Evolutionary conservation across 192 early-diverging fungal genomes (phyloP), one percentile per base, ranked within the genome.

Genomic region (Podila minutissima): DNA sequence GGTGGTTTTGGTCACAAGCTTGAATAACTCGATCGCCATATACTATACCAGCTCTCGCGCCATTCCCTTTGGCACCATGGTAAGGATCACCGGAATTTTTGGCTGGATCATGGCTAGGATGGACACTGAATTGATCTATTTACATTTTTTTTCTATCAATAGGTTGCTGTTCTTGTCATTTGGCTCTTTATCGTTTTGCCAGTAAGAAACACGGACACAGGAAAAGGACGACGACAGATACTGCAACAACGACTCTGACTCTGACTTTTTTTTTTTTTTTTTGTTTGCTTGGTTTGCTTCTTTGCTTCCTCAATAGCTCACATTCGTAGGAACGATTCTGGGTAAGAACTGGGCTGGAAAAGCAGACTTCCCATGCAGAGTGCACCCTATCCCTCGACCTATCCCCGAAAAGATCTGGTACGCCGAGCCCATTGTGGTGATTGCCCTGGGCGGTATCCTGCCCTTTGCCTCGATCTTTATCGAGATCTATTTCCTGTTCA

Each of bases 401-500:
- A 92, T 95, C 59, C 94, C 94, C 19, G 92, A 94, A 32, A 89
- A 92, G 49, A 62, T 85, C n/a, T 94, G 93, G 94, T 88, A 88
- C 59, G 78, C 90, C 2, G 90, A 95, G 57, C 91, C 92, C 5
- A 63, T 84, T 61, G 66, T 88, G 6, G 82, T 95, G 60, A 83
- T 92, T 66, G 75, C 84, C 0, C 38, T 89, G 0, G 89, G 88
- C 12, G 94, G 94, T 32, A 69, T 96, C 26, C 82, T 96, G 33
- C 94, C 93, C 0, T 96, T 96, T 72, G 91, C 82, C 0, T 88
- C 93, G 0, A 91, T 95, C 63, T 96, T 95, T 69, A 93, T 96
- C 75, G 94, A 96, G 88, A 87, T 95, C 55, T 94, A 94, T 69
- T 96, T 93, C 69, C 83, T 96, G 64, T 93, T 95, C 67, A 89